phyloP scores from a whole-genome alignment of 352 stramenopile species.

The Phytophthora capsici region DNA sequence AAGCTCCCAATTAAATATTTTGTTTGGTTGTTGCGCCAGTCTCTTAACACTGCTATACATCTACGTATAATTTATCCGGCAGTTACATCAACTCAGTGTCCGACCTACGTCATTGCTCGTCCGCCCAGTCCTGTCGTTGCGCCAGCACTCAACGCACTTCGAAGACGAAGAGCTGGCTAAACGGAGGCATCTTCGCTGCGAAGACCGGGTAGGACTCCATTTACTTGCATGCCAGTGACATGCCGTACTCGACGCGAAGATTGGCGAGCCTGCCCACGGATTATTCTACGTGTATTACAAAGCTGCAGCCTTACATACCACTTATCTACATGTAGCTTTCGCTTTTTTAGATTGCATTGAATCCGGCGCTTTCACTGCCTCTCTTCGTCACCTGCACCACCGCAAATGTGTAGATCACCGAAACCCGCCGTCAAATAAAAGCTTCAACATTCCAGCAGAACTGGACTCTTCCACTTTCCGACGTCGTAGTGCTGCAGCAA shows the following conservation, averaged over 20 bases:
- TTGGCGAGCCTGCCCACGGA: neutral
- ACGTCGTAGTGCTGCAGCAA: neutral
- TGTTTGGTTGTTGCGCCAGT: too few species aligned
- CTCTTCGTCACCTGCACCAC: constrained; percentile 3
- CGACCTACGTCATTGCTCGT: constrained; percentile 28
- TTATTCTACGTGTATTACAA: neutral
- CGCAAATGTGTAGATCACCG: constrained; percentile 23
- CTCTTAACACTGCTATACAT: too few species aligned
- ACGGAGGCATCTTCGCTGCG: neutral
- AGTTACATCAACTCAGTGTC: constrained; percentile 32
- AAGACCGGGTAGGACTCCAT: neutral
- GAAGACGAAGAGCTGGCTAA: constrained; percentile 5
- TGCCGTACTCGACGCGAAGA: neutral
- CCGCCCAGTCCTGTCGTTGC: neutral
- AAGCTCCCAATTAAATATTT: too few species aligned
- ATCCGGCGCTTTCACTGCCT: neutral
- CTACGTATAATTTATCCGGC: too few species aligned
- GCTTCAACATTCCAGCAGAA: constrained; percentile 12
- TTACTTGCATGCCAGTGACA: constrained; percentile 2
- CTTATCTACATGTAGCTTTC: neutral
- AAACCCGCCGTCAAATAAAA: constrained; percentile 13
- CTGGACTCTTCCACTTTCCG: neutral
- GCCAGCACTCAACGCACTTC: neutral
- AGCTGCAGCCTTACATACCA: neutral
- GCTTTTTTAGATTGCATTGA: too few species aligned